Evolutionary conservation across 805 yeast genomes (phyloP), one percentile per base, ranked within the genome.

Genomic region (Saturnispora sekii): DNA sequence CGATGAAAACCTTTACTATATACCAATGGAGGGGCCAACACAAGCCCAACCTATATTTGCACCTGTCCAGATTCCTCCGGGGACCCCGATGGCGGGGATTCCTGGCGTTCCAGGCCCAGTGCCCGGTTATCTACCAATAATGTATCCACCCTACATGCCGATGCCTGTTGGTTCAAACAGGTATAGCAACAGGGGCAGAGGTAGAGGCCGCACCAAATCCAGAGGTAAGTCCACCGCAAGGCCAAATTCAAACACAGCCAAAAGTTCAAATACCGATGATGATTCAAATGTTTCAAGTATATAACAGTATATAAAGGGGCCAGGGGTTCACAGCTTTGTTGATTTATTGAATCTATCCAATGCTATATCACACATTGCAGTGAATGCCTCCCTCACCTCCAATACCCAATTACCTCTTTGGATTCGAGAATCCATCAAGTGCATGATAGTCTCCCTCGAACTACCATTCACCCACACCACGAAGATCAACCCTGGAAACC

Each of bases 321-420:
- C 26, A 5, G 26, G 26, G 7, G 26, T 15, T 37, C 9, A 37
- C 10, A 31, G 26, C 31, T 38, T 38, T 8, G 10, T 35, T 34
- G 16, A 12, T 4, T 26, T 28, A 12, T 11, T 14, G 0, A 81
- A 80, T 47, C 97, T 69, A 63, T 87, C 96, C 21, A 72, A 53
- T 0, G 96, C 96, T 46, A 88, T 89, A 61, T 85, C 94, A 61
- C 95, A 85, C 95, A 88, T 86, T 18, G 95, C 96, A 51, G 79
- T 68, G 52, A 86, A 75, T 0, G 95, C 94, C 39, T 78, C 82
- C 8, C 47, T 38, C 46, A 77, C 72, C 60, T 89, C 97, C 30
- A 51, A 43, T 6, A 53, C 58, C 46, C 76, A 69, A 54, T 81
- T 74, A n/a, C 65, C 66, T 43, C 81, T 67, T 1, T 60, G 62